phyloP scores from a whole-genome alignment of 2,329 filamentous ascomycete species.

The Diaporthe sp. region DNA sequence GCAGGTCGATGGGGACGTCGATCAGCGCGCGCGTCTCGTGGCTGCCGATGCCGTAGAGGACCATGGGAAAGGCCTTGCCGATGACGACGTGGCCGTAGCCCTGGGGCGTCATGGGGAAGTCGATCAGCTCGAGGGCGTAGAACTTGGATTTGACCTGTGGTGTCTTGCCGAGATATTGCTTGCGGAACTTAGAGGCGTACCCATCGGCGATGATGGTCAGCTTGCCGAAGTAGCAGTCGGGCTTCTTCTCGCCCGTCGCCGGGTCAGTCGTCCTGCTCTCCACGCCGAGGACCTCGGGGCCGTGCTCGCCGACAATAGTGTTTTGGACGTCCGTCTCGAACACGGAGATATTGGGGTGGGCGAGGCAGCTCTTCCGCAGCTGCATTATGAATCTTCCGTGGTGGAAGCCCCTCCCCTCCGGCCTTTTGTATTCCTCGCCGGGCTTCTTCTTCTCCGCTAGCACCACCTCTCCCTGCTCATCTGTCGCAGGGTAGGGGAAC shows the following conservation, averaged over 20 bases:
- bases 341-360: conserved; percentile 86
- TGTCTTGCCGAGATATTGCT: conserved; percentile 75
- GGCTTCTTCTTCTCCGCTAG: conserved; percentile 46
- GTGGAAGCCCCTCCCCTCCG: conserved; percentile 87
- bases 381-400: conserved; percentile 93
- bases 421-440: conserved; percentile 56
- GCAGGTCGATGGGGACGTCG: conserved; percentile 84
- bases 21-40: conserved; percentile 93
- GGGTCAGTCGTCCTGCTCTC: conserved; percentile 76
- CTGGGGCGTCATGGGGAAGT: conserved; percentile 81
- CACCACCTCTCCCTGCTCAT: conserved; percentile 58
- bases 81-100: conserved; percentile 91
- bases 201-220: conserved; percentile 93
- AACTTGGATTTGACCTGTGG: conserved; percentile 88
- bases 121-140: conserved; percentile 92
- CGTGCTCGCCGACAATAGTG: conserved; percentile 77
- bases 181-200: conserved; percentile 92
- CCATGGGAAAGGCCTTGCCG: conserved; percentile 79
- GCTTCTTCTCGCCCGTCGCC: conserved; percentile 65
- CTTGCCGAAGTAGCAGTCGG: conserved; percentile 87
- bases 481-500: conserved; percentile 82
- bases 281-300: conserved; percentile 84
- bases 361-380: conserved; percentile 80
- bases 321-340: conserved; percentile 89
- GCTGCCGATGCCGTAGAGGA: conserved; percentile 97